Percentiles rank a stretch among this genome's conserved stretches.
phyloP scores from a whole-genome alignment of 345 rosid genomes.

The Murraya koenigii region DNA sequence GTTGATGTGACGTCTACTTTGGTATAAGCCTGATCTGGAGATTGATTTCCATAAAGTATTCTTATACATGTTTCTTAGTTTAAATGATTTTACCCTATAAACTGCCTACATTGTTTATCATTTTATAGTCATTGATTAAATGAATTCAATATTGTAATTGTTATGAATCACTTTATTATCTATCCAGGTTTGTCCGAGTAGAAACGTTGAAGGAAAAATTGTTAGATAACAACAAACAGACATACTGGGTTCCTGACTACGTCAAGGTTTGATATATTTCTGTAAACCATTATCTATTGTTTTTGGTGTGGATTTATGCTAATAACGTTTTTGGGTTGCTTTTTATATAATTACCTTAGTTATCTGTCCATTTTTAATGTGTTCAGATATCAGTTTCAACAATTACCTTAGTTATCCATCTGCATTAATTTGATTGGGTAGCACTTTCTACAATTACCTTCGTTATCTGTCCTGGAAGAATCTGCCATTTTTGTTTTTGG shows the following conservation, averaged over 20 bases:
- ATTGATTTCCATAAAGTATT: neutral
- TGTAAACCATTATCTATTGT: neutral
- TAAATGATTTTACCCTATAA: neutral
- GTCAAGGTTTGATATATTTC: slow-evolving; percentile 65
- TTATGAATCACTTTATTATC: slow-evolving; percentile 9
- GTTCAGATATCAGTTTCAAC: too few relatives aligned
- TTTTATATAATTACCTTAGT: too few relatives aligned
- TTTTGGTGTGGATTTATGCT: neutral
- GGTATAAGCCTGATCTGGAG: neutral
- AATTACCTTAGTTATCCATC: too few relatives aligned
- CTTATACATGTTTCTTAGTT: too few relatives aligned
- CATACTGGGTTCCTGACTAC: slow-evolving; percentile 97
- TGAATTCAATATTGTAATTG: neutral
- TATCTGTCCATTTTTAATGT: too few relatives aligned
- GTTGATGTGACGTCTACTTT: too few relatives aligned
- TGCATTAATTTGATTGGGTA: too few relatives aligned
- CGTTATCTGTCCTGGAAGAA: neutral
- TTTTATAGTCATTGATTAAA: neutral
- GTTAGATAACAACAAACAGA: slow-evolving; percentile 80
- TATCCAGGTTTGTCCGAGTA: slow-evolving; percentile 83
- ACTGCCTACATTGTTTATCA: neutral
- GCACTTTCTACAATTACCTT: too few relatives aligned
- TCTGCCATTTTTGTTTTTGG: neutral
- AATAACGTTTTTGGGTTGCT: too few relatives aligned
- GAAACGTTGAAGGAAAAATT: slow-evolving; percentile 74